Evolutionary conservation across 2,329 filamentous ascomycete species (phyloP), one percentile per base, ranked within the genome.

Genomic region (Botrytis paeoniae): DNA sequence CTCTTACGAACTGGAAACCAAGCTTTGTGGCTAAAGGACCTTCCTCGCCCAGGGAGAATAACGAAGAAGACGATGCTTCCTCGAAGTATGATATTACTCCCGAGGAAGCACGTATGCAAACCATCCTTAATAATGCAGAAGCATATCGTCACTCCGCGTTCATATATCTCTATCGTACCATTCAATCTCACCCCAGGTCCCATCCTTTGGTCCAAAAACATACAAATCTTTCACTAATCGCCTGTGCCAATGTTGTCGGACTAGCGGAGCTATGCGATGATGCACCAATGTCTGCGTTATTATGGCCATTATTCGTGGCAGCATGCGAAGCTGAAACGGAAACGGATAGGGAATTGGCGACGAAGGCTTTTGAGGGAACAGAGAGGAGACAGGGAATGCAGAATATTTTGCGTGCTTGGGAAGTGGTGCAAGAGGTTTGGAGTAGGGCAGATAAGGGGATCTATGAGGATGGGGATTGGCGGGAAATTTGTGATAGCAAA

Each of bases 231-330:
- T 84, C 87, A 10, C 83, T 90, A 16, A 78, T 80, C 16, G 86
- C 89, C 75, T 90, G 88, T 77, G 82, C 85, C 12, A 84, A 84
- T 37, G 89, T 88, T 0, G 87, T 89, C 43, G 82, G 81, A 32
- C 86, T 87, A 74, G 82, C 82, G 3, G 70, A 76, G 59, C 35
- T 73, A 29, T 77, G 76, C 32, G 59, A 72, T 32, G 72, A 76
- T 57, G 88, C 89, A 0, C 89, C 89, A 1, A 90, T 91, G 87
- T 85, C 87, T 2, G 89, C 89, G 6, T 82, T 91, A 51, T 83
- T 91, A 5, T 91, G 89, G 88, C 89, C 89, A 1, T 82, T 91
- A 4, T 91, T 91, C 76, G 88, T 89, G 18, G 87, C 88, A 3
- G 85, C 88, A 1, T 90, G 88, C 78, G 89, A 91, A 79, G 89